Conservation (phyloP, 768 basidiomycete genomes). For the Psilocybe tampanensis region DNA sequence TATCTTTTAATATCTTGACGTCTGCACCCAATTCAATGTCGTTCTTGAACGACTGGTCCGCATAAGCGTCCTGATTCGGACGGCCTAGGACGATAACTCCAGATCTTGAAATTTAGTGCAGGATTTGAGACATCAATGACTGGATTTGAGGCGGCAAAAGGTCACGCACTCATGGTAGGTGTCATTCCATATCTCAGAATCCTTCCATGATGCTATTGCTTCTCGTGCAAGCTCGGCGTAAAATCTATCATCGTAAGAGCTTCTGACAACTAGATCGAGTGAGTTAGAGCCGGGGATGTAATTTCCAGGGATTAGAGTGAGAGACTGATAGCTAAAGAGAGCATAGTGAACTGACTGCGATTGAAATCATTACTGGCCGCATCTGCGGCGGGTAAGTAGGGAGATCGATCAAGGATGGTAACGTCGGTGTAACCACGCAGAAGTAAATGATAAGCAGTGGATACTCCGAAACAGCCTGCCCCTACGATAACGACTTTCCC, state of each 20-base stretch:
- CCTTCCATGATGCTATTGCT: constrained; percentile 77
- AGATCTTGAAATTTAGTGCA: constrained; percentile 44
- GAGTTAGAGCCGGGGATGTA: neutral
- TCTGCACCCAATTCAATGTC: constrained; percentile 60
- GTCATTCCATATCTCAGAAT: constrained; percentile 63
- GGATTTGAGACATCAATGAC: neutral
- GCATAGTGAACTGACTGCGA: constrained; percentile 36
- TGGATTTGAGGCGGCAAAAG: neutral
- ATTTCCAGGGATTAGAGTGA: neutral
- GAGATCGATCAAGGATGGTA: constrained; percentile 75
- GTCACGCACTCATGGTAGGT: constrained; percentile 79
- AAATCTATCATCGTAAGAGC: constrained; percentile 69
- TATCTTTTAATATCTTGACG: constrained; percentile 40
- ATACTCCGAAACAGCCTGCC: constrained; percentile 85
- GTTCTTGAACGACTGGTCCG: constrained; percentile 59
- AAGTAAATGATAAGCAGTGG: constrained; percentile 82
- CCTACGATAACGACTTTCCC: constrained; percentile 68
- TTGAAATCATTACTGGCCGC: constrained; percentile 69
- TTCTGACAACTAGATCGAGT: constrained; percentile 62
- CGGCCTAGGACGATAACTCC: constrained; percentile 66
- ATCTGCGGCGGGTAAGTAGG: constrained; percentile 75
- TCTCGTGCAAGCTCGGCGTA: constrained; percentile 75
- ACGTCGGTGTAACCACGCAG: constrained; percentile 67
- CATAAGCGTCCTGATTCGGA: constrained; percentile 40
- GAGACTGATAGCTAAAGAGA: neutral